A percentile compares a stretch with the other conserved stretches of the same genome.
Conservation (phyloP, 2,329 filamentous ascomycete genomes). For the Albifimbria verrucaria region DNA sequence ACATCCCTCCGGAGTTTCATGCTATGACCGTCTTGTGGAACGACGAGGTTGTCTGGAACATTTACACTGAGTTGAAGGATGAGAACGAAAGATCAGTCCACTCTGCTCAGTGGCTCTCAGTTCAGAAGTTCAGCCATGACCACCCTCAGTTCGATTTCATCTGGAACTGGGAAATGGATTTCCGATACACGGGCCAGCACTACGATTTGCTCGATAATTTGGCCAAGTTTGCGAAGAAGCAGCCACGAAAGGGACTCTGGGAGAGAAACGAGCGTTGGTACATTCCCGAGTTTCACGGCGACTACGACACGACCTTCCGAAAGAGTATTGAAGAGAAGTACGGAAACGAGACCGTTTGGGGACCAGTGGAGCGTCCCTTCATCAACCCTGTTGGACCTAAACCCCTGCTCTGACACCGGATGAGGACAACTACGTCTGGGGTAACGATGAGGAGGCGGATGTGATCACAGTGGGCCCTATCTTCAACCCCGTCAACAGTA, state of each 20-base stretch:
- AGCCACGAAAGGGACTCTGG: conserved; percentile 71
- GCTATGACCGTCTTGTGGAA: conserved; percentile 73
- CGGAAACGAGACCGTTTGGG: conserved; percentile 63
- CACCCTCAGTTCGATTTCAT: conserved; percentile 77
- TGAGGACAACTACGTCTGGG: conserved; percentile 71
- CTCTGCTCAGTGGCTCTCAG: conserved; percentile 64
- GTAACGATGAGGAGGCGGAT: conserved; percentile 72
- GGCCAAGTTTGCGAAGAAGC: conserved; percentile 58
- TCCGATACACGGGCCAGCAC: conserved; percentile 74
- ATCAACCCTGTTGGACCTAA: conserved; percentile 60
- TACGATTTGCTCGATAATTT: conserved; percentile 74
- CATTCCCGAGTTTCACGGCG: conserved; percentile 65
- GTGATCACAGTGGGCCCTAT: conserved; percentile 75
- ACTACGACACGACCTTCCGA: conserved; percentile 65
- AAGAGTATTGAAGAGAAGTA: conserved; percentile 54
- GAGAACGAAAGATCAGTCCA: conserved; percentile 52
- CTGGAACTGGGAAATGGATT: conserved; percentile 89
- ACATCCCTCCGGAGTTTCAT: conserved; percentile 67
- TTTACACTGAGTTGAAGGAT: conserved; percentile 74
- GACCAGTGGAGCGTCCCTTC: conserved; percentile 55
- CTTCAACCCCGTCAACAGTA: conserved; percentile 69
- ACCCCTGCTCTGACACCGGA: conserved; percentile 57
- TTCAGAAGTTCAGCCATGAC: conserved; percentile 72
- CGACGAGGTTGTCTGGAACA: conserved; percentile 67
- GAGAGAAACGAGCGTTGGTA: conserved; percentile 72